Evolutionary conservation across 176 grass and related monocot genomes (phyloP), one percentile per base, ranked within the genome.

Genomic region (Eleusine coracana): DNA sequence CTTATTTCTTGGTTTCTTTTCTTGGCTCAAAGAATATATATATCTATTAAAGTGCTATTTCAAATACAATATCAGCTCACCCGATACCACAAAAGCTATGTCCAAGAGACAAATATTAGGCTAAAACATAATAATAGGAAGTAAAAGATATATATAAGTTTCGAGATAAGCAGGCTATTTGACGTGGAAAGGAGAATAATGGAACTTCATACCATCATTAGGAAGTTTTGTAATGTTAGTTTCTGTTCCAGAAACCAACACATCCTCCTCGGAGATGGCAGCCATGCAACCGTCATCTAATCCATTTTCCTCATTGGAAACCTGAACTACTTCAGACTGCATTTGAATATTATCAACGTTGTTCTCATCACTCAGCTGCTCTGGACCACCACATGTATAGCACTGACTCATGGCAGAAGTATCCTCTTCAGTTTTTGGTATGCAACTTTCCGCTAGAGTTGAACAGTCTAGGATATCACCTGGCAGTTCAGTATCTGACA

Each of bases 231-330:
- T 78, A 83, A 77, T 82, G 66, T 83, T 82, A 79, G 68, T 68
- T 74, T 91, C 85, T 66, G 20, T 39, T 68, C 75, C 82, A 89
- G 92, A 85, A 85, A 80, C 41, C 27, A 88, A 80, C 20, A 70
- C 29, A 54, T 92, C 80, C 51, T 93, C 89, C 76, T 89, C 87
- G 1, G 83, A 90, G 44, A 85, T 81, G 48, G 77, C 77, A 65
- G 75, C 91, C 44, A 82, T 77, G 79, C 71, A 90, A 86, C 44
- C 85, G 83, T 91, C 86, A 86, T 89, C 80, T 46, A 84, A 81
- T 71, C 80, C 73, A n/a, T 85, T 71, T 71, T 50, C 74, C 38
- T 82, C 74, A 74, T 49, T 52, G 85, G 69, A 80, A 51, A 23
- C 49, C 50, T 85, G 86, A 66, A 62, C 68, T 61, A 50, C 27